These are phyloP conservation scores for Colletotrichum tropicicola DNA, from an alignment of 2,329 filamentous ascomycete species.

Conservation along the genomic window DNA sequence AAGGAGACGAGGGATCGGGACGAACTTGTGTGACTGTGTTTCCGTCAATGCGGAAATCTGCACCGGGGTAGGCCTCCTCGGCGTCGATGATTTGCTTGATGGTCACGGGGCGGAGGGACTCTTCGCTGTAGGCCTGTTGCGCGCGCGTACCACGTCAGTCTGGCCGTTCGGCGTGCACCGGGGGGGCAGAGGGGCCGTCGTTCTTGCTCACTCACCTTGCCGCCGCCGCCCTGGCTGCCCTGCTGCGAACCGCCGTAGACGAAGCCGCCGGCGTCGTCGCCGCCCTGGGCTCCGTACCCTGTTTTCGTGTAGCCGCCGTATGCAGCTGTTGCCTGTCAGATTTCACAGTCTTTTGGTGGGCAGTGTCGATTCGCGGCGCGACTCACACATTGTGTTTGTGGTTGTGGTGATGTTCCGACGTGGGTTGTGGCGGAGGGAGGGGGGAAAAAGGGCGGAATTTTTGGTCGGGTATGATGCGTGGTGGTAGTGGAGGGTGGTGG, in stretches of 20 bases:
- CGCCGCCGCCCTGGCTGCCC: slow-evolving; percentile 61
- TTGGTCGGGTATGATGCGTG: background rate
- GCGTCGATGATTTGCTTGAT: slow-evolving; percentile 94
- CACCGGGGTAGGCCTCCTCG: slow-evolving; percentile 75
- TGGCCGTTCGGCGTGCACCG: too few relatives aligned
- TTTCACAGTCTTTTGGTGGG: background rate
- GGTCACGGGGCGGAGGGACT: slow-evolving; percentile 91
- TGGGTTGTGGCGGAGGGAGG: background rate
- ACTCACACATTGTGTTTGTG: slow-evolving; percentile 4
- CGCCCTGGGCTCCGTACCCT: slow-evolving; percentile 63
- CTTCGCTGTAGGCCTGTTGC: slow-evolving; percentile 72
- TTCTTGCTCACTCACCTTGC: slow-evolving; percentile 48
- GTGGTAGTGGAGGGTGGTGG: slow-evolving; percentile 43
- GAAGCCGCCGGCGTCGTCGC: slow-evolving; percentile 70
- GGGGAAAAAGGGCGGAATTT: background rate
- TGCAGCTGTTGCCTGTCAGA: slow-evolving; percentile 46
- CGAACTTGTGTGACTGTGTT: slow-evolving; percentile 74
- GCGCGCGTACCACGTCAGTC: background rate
- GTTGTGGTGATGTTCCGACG: background rate
- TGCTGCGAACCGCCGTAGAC: slow-evolving; percentile 67
- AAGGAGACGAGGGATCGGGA: background rate
- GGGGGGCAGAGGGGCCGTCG: too few relatives aligned
- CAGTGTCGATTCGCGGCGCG: too few relatives aligned
- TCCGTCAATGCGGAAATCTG: slow-evolving; percentile 86
- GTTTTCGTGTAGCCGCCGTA: slow-evolving; percentile 52